These are phyloP conservation scores for Fraxinus cuspidata DNA, from an alignment of 257 asterid genomes.

Conservation along the genomic window DNA sequence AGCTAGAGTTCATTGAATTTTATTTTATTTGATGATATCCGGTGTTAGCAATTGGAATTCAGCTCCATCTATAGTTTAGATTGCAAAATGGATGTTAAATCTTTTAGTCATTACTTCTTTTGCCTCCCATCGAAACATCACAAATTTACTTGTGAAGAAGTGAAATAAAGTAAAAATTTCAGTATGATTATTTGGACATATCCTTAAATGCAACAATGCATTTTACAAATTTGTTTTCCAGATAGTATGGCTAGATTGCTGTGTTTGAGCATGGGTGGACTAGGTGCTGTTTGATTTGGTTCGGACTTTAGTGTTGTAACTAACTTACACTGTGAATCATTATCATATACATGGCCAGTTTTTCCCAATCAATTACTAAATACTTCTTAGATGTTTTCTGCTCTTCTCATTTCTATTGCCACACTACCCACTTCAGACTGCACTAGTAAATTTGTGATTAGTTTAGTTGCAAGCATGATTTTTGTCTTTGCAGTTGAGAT, in stretches of 20 bases:
- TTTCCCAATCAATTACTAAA: not conserved
- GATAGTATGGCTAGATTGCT: not conserved
- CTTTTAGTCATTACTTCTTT: not conserved
- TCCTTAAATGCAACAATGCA: not conserved
- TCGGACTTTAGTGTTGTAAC: not conserved
- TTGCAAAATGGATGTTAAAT: not conserved
- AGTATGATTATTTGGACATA: not conserved
- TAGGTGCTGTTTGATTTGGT: not conserved
- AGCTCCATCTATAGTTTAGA: not conserved
- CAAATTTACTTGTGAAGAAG: not conserved
- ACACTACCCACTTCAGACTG: not conserved
- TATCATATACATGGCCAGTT: not conserved
- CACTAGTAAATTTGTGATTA: not conserved
- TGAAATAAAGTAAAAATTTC: not conserved
- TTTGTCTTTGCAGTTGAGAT: not conserved
- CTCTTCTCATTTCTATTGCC: not conserved
- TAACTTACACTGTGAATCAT: not conserved
- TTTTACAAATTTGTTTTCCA: not conserved
- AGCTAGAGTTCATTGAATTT: not conserved
- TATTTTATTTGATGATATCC: not conserved
- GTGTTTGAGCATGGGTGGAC: not conserved
- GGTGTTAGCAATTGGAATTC: not conserved
- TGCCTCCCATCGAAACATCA: not conserved
- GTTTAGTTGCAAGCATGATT: not conserved
- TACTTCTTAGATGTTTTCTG: conserved; percentile 4